Conservation (phyloP, 257 asterid genomes). For the Salvia rosmarinus region DNA sequence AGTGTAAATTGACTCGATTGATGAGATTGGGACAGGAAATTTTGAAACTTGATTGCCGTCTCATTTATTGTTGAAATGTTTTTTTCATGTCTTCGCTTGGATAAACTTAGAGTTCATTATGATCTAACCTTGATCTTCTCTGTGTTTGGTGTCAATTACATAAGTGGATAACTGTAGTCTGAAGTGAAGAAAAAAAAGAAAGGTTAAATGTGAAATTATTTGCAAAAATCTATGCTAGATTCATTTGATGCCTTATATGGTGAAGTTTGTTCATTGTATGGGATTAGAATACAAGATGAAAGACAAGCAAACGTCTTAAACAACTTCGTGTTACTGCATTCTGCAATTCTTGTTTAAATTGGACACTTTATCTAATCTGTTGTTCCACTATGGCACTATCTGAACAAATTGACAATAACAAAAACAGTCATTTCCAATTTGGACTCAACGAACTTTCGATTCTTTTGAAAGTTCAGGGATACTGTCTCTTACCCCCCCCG, state of each 20-base stretch:
- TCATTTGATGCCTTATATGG: background rate
- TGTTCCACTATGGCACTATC: background rate
- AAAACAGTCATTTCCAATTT: background rate
- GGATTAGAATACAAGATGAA: background rate
- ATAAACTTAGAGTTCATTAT: background rate
- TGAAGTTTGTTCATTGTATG: conserved; percentile 6
- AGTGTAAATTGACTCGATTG: background rate
- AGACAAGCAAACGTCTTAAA: background rate
- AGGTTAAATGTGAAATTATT: background rate
- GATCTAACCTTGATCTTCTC: no score
- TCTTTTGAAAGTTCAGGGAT: background rate
- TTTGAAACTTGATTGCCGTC: conserved; percentile 22
- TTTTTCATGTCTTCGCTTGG: background rate
- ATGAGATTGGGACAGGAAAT: background rate
- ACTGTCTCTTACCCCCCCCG: background rate
- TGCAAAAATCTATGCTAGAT: conserved; percentile 2
- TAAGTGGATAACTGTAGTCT: no score
- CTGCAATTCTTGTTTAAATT: conserved; percentile 3
- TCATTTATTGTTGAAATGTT: background rate
- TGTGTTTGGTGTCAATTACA: no score
- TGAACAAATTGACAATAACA: background rate
- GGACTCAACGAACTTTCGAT: background rate
- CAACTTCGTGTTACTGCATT: conserved; percentile 3
- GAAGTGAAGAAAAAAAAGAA: background rate
- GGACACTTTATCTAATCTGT: background rate